Evolutionary conservation across 2,329 filamentous ascomycete species (phyloP), one percentile per base, ranked within the genome.

Genomic region (Fusarium guadeloupense): DNA sequence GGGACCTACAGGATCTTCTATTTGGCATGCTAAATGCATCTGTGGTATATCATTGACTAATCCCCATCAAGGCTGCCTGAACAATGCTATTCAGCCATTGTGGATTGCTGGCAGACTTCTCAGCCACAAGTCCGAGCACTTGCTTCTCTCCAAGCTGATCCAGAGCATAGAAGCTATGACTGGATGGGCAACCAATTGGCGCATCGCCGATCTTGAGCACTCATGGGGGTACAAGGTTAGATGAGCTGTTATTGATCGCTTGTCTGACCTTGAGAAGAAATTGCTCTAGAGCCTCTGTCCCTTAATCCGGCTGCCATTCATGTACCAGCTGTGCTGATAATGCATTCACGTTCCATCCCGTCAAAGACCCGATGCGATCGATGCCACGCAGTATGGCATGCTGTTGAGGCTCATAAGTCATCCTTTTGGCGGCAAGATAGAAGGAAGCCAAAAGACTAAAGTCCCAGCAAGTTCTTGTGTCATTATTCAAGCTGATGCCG

Each of bases 11-110:
- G 69, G 75, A 0, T 84, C 82, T 9, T 66, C 77, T 1, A 69
- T 83, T 9, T 86, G 83, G 83, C 84, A 86, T 62, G 83, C 82
- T 2, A 79, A 80, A 52, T 76, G 79, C 13, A 80, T 86, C 26
- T 85, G 82, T 52, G 83, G 82, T 3, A 86, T 86, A 19, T 84
- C 83, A 1, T 64, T 82, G 12, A 78, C 83, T 4, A 86, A 86
- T 53, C 79, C 79, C 5, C 83, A 86, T 52, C 76, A 81, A 10
- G 84, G 83, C 4, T 84, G 81, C 57, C 65, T 85, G 28, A 86
- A 83, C 57, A 86, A 86, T 64, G 81, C 83, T 4, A 82, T 85
- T 5, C 83, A 86, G 58, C 83, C 83, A 1, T 72, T 86, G 1
- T 85, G 81, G 79, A 76, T 86, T 12, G 84, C 84, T 1, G 84